These are phyloP conservation scores for Pseudogymnoascus sp. DNA, from an alignment of 2,329 filamentous ascomycete genomes.

Conservation along the genomic window DNA sequence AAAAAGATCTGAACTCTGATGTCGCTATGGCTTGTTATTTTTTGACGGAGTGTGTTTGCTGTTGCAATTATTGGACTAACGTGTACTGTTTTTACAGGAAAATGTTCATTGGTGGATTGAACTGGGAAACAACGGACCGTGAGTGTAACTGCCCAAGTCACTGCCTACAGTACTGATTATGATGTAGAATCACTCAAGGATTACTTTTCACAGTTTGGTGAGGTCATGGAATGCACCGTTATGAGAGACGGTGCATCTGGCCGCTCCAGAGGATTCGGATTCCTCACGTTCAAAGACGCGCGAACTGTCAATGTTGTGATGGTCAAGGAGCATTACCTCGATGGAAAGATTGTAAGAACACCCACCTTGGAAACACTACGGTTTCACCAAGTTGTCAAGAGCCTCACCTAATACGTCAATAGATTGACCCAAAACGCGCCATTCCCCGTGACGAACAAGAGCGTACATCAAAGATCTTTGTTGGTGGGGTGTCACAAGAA, in stretches of 20 bases:
- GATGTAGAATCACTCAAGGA: constrained; percentile 81
- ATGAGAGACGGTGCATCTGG: constrained; percentile 96
- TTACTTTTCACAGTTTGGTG: constrained; percentile 96
- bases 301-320: constrained; percentile 99
- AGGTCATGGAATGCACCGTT: constrained; percentile 97
- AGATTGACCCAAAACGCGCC: constrained; percentile 97
- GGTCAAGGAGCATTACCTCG: constrained; percentile 98
- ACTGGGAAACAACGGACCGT: constrained; percentile 99
- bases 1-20: not conserved
- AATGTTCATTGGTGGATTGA: constrained; percentile 98
- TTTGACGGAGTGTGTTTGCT: not conserved
- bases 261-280: constrained; percentile 91
- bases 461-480: constrained; percentile 97
- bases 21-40: not conserved
- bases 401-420: constrained; percentile 15
- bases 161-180: constrained; percentile 25
- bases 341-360: constrained; percentile 87
- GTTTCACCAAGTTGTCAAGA: not conserved
- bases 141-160: constrained; percentile 36
- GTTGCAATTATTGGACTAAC: not conserved
- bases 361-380: constrained; percentile 22
- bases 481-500: constrained; percentile 94
- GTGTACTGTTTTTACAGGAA: constrained; percentile 55
- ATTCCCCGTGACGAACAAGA: constrained; percentile 98
- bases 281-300: constrained; percentile 94